Percentiles rank a stretch among this genome's conserved stretches.
phyloP scores from a whole-genome alignment of 2,329 filamentous ascomycete species.

The Onygenales sp. region DNA sequence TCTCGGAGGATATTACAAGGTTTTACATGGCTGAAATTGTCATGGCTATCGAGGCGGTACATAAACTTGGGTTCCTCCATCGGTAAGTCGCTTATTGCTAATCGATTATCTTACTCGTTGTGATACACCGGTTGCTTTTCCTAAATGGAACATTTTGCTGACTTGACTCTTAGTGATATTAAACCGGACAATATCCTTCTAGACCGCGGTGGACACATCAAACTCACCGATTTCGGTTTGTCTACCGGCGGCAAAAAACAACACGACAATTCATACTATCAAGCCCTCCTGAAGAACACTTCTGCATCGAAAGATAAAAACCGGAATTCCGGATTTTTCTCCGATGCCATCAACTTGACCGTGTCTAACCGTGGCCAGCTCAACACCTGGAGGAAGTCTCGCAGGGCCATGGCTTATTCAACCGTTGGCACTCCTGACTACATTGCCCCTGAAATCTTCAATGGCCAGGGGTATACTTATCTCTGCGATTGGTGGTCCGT shows the following conservation, averaged over 20 bases:
- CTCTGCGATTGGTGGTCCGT: constrained; percentile 99
- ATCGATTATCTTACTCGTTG: neutral
- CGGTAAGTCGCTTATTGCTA: constrained; percentile 52
- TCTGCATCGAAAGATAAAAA: constrained; percentile 63
- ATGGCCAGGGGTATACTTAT: constrained; percentile 88
- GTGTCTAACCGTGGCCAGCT: constrained; percentile 97
- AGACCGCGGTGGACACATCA: constrained; percentile 91
- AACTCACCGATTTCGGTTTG: constrained; percentile 94
- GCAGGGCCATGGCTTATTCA: constrained; percentile 92
- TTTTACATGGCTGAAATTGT: constrained; percentile 99
- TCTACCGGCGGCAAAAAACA: constrained; percentile 97
- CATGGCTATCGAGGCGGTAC: constrained; percentile 95
- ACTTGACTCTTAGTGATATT: constrained; percentile 61
- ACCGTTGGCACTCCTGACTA: constrained; percentile 98
- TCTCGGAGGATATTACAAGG: constrained; percentile 94
- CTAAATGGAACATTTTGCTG: neutral
- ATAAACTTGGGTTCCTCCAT: constrained; percentile 96
- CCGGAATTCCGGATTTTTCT: constrained; percentile 82
- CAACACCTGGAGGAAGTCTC: constrained; percentile 96
- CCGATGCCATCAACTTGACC: constrained; percentile 92
- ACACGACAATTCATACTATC: constrained; percentile 97
- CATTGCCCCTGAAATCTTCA: constrained; percentile 97
- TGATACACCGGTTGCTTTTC: neutral
- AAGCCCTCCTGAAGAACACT: constrained; percentile 78
- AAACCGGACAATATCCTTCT: constrained; percentile 98